Base-by-base conservation (phyloP, 2,329 filamentous ascomycete species). In the Torrubiellomyces zombiae region DNA sequence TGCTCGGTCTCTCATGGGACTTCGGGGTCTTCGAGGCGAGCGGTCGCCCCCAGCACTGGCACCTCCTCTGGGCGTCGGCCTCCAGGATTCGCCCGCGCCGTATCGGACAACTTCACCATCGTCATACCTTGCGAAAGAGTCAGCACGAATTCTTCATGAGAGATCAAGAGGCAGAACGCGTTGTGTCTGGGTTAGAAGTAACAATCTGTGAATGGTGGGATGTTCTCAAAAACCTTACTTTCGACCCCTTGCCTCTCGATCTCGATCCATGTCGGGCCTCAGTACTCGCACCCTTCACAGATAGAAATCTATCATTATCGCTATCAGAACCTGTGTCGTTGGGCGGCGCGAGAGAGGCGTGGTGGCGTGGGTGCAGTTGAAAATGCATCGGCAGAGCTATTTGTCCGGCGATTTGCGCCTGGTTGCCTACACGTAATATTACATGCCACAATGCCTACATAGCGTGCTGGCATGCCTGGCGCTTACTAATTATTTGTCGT, bases 81-180 rank as follows among this genome's bases (percentile, higher is more conserved):
- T 53, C 54, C 67, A 71, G 18, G 64, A 69, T 45, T 71, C 66
- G 30, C 66, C 66, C 9, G 67, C 67, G 25, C 66, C 66, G 42
- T 70, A 71, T 39, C 66, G 56, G 33, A 67, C 62, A 27, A 71
- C 67, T 47, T 71, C 66, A 21, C 66, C 66, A 35, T 71, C 66
- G 34, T 71, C 65, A 38, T 66, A 71, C 42, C 65, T 69, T 30
- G 21, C 6, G 3, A 18, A 14, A 40, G 28, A 37, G 31, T 32
- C 13, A 28, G 28, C 9, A 21, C 15, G 14, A 12, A 21, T 21
- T 20, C 9, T 9, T 12, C 17, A 16, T 9, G 10, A 23, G 11
- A 16, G 24, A 17, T 6, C 18, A 22, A 15, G 18, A 10, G 14
- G 9, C n/a, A n/a, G n/a, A n/a, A n/a, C n/a, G n/a, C n/a, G n/a